Percentiles rank a stretch among this genome's conserved stretches.
Conservation (phyloP, 257 asterid species). For the Nyctanthes arbortristis region DNA sequence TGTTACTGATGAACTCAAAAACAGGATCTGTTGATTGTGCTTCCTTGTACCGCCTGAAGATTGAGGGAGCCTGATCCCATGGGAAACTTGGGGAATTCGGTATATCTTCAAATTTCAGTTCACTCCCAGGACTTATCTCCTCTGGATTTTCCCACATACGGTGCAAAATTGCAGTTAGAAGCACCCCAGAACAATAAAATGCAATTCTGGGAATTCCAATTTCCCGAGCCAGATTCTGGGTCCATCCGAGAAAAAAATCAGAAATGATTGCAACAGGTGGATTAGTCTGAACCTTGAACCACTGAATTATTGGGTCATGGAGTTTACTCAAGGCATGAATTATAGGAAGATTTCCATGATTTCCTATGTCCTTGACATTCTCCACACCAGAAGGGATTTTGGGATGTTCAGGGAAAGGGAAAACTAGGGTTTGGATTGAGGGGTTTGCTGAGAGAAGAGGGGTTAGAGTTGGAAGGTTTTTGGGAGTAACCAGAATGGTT, state of each 20-base stretch:
- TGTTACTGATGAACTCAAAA: constrained; percentile 29
- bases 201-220: constrained; percentile 54
- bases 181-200: constrained; percentile 43
- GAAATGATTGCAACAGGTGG: constrained; percentile 69
- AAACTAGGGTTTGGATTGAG: constrained; percentile 45
- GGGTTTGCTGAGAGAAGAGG: constrained; percentile 59
- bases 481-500: constrained; percentile 63
- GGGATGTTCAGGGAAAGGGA: constrained; percentile 68
- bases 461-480: constrained; percentile 47
- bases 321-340: constrained; percentile 49
- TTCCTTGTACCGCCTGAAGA: constrained; percentile 47
- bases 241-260: constrained; percentile 84
- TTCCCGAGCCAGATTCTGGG: constrained; percentile 41
- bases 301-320: constrained; percentile 43
- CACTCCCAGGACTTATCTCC: constrained; percentile 10
- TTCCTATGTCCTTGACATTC: constrained; percentile 65
- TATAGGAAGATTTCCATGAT: constrained; percentile 50
- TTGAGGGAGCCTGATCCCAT: constrained; percentile 51
- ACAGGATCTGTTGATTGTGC: constrained; percentile 18
- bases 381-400: constrained; percentile 66
- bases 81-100: constrained; percentile 49
- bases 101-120: constrained; percentile 37
- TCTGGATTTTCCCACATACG: constrained; percentile 38
- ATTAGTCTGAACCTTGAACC: constrained; percentile 47
- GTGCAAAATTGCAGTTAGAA: constrained; percentile 21